Evolutionary conservation across 441 rosid genomes (phyloP).

Genomic region (Aquilaria agallochum): DNA sequence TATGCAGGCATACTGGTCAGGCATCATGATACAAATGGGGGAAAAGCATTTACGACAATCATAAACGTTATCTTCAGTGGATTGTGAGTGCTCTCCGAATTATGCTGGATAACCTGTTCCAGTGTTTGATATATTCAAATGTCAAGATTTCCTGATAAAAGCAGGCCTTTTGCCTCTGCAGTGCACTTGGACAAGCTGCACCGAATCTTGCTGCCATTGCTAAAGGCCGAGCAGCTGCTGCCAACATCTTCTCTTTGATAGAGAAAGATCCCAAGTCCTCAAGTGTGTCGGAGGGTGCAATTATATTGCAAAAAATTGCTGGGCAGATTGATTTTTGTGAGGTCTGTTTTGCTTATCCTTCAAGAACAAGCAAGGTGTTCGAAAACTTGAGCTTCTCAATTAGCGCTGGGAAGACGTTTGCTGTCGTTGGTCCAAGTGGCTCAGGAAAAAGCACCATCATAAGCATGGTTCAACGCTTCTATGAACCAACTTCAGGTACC

Average conservation of each 20-base stretch:
- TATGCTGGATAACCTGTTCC: neutral
- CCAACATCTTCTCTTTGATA: slow-evolving; percentile 58
- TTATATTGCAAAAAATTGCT: slow-evolving; percentile 31
- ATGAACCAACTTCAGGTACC: slow-evolving; percentile 69
- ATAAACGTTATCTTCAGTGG: slow-evolving; percentile 81
- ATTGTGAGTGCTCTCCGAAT: slow-evolving; percentile 46
- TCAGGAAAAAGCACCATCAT: slow-evolving; percentile 88
- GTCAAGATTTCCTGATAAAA: slow-evolving; percentile 11
- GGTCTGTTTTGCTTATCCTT: slow-evolving; percentile 70
- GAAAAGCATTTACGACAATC: slow-evolving; percentile 78
- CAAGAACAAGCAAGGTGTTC: slow-evolving; percentile 50
- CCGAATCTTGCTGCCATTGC: slow-evolving; percentile 78
- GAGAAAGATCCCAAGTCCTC: slow-evolving; percentile 24
- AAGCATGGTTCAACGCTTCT: slow-evolving; percentile 83
- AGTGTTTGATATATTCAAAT: slow-evolving; percentile 3
- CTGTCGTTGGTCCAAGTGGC: slow-evolving; percentile 85
- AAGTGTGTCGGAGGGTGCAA: slow-evolving; percentile 28
- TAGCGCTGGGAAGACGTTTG: slow-evolving; percentile 55
- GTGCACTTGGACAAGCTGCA: slow-evolving; percentile 80
- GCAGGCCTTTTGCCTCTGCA: slow-evolving; percentile 21
- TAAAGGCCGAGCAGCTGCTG: slow-evolving; percentile 72
- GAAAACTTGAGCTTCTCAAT: slow-evolving; percentile 62
- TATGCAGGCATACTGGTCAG: slow-evolving; percentile 74
- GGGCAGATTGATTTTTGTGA: slow-evolving; percentile 57
- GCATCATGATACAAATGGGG: slow-evolving; percentile 63